phyloP scores from a whole-genome alignment of 2,329 filamentous ascomycete genomes.

The Hypoxylon rubiginosum region DNA sequence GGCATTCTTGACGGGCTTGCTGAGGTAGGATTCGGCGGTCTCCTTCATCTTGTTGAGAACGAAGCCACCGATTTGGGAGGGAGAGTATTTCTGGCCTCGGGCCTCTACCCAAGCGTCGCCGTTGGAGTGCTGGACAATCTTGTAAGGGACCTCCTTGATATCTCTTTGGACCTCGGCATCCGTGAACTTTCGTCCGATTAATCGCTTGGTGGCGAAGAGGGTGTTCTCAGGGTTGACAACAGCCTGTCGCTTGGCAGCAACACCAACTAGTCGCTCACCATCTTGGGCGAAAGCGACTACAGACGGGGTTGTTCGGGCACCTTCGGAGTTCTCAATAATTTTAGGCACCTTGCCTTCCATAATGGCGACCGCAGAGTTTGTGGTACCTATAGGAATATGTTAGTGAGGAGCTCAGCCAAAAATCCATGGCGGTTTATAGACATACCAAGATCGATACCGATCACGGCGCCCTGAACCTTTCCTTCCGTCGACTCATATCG shows the following conservation, averaged over 20 bases:
- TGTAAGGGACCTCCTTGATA: conserved; percentile 97
- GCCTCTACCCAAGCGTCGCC: conserved; percentile 97
- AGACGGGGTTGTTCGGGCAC: conserved; percentile 91
- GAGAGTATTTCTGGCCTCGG: conserved; percentile 94
- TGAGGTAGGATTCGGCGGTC: conserved; percentile 93
- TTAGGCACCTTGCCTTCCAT: conserved; percentile 97
- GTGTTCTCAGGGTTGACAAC: conserved; percentile 99
- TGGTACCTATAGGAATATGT: conserved; percentile 72
- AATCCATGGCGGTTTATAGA: conserved; percentile 38
- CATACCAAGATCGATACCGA: conserved; percentile 96
- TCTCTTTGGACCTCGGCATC: conserved; percentile 95
- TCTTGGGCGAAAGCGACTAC: conserved; percentile 96
- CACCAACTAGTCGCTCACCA: conserved; percentile 95
- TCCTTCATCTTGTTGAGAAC: conserved; percentile 99
- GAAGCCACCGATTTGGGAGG: conserved; percentile 98
- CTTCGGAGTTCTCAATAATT: conserved; percentile 98
- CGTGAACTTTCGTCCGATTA: conserved; percentile 97
- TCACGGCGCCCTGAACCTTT: conserved; percentile 95
- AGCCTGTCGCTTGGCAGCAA: conserved; percentile 96
- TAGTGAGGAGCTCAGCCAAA: conserved; percentile 13
- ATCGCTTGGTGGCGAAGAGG: conserved; percentile 97
- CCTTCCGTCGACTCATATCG: conserved; percentile 83
- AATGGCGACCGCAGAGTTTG: conserved; percentile 95
- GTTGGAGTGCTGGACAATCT: conserved; percentile 97
- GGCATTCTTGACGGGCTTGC: conserved; percentile 92